Evolutionary conservation across 495 filamentous ascomycete genomes (phyloP), one percentile per base, ranked within the genome.

Genomic region (Penicillium cosmopolitanum): DNA sequence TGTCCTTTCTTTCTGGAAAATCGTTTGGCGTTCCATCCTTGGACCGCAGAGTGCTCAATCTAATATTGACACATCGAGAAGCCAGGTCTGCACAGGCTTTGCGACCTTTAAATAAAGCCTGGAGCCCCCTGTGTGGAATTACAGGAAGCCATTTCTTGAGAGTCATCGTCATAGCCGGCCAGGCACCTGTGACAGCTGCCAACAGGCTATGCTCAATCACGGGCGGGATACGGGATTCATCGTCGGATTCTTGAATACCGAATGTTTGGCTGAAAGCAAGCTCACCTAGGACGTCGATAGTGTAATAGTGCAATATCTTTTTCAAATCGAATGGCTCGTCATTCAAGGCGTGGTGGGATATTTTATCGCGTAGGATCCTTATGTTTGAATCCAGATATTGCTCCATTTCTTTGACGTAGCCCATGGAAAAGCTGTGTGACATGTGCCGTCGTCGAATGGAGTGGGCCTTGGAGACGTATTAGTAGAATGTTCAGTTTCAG

Each of bases 321-420:
- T 60, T 60, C 31, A 60, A 43, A 23, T 60, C 57, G 40, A 60
- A 60, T 15, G 11, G 13, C 15, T 60, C 42, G 3, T 55, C 8
- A 12, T 12, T 54, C 16, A 34, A 48, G 10, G 57, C 51, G 28
- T 55, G 38, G 0, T 19, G 38, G 11, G 31, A 51, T 50, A 60
- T 60, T 12, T 54, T 60, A 15, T 48, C 16, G 1, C 51, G 51
- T n/a, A 60, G 51, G n/a, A 60, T 53, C 15, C 28, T 42, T 31
- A 60, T 50, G 50, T 55, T 60, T 8, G 31, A 28, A 19, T 60
- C 57, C 4, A 60, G 23, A 40, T 60, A 42, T 21, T 60, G 31
- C 18, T 60, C 57, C 57, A 60, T 60, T 42, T 60, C 57, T 55
- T 60, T 60, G 9, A 60, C 51, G 18, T 60, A 60, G 25, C 57